Percentiles rank a stretch among this genome's conserved stretches.
Conservation (phyloP, 148 eudicot species). For the Amaranthus hypochondriacus region DNA sequence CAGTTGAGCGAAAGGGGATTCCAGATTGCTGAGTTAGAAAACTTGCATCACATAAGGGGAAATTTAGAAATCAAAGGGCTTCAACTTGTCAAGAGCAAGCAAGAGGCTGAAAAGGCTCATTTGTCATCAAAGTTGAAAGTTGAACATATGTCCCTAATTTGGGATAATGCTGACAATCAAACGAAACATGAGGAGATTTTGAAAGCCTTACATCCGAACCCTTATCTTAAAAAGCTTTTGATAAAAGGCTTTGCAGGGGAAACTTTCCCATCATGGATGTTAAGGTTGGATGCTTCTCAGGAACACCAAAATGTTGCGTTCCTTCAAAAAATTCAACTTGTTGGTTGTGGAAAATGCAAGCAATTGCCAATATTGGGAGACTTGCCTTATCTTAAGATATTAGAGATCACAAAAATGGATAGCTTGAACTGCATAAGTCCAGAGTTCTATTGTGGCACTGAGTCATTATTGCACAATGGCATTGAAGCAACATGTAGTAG, state of each 20-base stretch:
- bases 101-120: not conserved
- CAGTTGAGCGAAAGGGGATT: not conserved
- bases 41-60: constrained; percentile 1
- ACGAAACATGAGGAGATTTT: not conserved
- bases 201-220: not conserved
- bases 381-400: not conserved
- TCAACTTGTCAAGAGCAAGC: not conserved
- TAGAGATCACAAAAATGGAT: not conserved
- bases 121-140: not conserved
- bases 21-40: not conserved
- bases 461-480: no score
- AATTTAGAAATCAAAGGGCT: not conserved
- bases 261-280: not conserved
- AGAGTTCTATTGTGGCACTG: not conserved
- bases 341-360: not conserved
- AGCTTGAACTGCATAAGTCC: not conserved
- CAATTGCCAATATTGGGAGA: not conserved
- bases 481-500: not conserved
- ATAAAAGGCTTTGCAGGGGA: not conserved
- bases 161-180: not conserved
- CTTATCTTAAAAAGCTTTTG: not conserved
- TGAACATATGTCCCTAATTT: not conserved
- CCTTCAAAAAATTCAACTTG: not conserved
- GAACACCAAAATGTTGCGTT: not conserved
- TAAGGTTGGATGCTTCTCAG: not conserved